Percentiles rank a stretch among this genome's conserved stretches.
Conservation (phyloP, 768 basidiomycete species). For the Boletus rex-veris region DNA sequence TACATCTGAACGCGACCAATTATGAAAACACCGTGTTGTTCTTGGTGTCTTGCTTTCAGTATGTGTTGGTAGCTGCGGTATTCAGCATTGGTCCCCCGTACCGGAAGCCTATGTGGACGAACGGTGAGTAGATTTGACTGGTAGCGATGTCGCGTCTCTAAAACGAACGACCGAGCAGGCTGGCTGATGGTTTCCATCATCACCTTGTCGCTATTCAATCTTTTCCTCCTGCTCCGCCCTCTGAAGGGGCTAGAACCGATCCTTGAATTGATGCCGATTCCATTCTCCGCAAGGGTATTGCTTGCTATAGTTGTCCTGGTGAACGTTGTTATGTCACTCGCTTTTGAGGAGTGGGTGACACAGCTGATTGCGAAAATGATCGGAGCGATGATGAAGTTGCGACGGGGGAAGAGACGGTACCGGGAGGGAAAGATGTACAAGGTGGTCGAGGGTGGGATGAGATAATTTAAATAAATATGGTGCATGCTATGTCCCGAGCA, state of each 20-base stretch:
- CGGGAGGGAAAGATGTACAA: constrained; percentile 81
- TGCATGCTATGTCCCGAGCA: too few relatives aligned
- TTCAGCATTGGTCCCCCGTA: constrained; percentile 99
- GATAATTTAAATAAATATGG: constrained; percentile 8
- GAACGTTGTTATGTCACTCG: constrained; percentile 70
- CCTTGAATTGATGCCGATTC: constrained; percentile 76
- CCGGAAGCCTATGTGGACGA: constrained; percentile 92
- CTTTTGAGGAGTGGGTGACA: constrained; percentile 77
- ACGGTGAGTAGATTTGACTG: constrained; percentile 51
- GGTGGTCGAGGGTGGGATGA: constrained; percentile 72
- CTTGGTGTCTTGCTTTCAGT: constrained; percentile 96
- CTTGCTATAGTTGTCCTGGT: constrained; percentile 63
- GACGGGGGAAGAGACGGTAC: constrained; percentile 42
- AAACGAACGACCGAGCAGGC: constrained; percentile 39
- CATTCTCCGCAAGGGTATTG: constrained; percentile 60
- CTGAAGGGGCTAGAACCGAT: constrained; percentile 54
- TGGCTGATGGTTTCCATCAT: constrained; percentile 79
- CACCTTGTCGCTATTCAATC: constrained; percentile 66
- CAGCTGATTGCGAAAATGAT: constrained; percentile 52
- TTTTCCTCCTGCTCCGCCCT: constrained; percentile 73
- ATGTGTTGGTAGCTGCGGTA: constrained; percentile 93
- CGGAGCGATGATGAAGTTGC: constrained; percentile 43
- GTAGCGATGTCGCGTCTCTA: not conserved
- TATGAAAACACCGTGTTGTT: constrained; percentile 93
- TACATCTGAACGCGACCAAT: constrained; percentile 79